Base-by-base conservation (phyloP, 495 filamentous ascomycete genomes). In the Aspergillus saccharolyticus region DNA sequence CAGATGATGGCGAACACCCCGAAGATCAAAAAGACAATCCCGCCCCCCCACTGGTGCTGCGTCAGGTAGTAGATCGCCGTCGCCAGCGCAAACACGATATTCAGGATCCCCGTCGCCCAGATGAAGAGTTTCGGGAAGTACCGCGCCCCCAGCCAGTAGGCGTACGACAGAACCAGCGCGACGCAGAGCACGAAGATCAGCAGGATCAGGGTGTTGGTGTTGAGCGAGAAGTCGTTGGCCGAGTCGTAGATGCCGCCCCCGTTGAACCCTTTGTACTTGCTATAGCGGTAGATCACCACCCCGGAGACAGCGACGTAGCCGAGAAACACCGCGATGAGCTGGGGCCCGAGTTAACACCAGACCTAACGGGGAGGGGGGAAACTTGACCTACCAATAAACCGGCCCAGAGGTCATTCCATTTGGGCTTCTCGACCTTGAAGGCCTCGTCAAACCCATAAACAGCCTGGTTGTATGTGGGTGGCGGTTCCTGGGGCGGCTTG, bases 331-430 rank as follows among this genome's bases (percentile, higher is more conserved):
- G 81, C 69, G 53, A 96, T 76, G 63, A 96, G 84, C 84, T 86
- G 48, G 42, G 2, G 25, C 39, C 39, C n/a, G 18, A 42, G 51
- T 50, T 33, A 30, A 28, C 25, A 9, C 25, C 25, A 9, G 25
- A 9, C 9, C 21, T n/a, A 24, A 22, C 0, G 46, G 20, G 20
- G 25, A 18, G 12, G 33, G 16, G 48, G 17, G 22, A 48, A 14
- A 12, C 7, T 25, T 49, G 12, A 76, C 77, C 15, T 69, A 88
- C 83, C 63, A 96, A 71, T 48, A 95, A 72, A 17, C 86, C 89
- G 4, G 91, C 91, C 91, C 91, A 96, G 6, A 90, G 53, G 64
- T 96, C 92, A 63, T 96, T 88, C 68, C 79, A 96, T 65, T 94
- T 95, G 14, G 91, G 91, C 55, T 84, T 84, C 54, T 89, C 81